Evolutionary conservation across 169 alveolate genomes (phyloP), one percentile per base, ranked within the genome.

Genomic region (Plasmodium blacklocki): DNA sequence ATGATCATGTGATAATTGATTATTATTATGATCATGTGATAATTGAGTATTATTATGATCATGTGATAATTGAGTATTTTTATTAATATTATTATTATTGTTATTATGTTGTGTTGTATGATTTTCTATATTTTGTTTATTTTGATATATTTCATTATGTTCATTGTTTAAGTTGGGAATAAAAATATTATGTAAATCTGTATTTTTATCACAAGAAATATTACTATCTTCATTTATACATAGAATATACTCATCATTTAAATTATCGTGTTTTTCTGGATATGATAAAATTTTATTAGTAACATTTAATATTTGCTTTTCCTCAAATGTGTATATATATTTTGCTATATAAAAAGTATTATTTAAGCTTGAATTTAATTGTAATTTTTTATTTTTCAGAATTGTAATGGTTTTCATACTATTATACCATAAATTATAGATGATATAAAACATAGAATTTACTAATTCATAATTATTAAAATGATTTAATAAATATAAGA

Each of bases 261-360:
- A 43, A 21, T 6, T 78, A 32, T n/a, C 29, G 2, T 52, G 29
- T 60, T 43, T 47, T 32, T 32, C 0, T 32, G 43, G 3, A 32
- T 32, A 32, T 32, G 43, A 32, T 50, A 21, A 60, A 8, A 21
- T 45, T 21, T 60, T 21, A 60, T 66, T 18, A 15, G 88, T 29
- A 21, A 18, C 63, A 12, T 26, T 14, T 50, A 68, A 18, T 21
- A 18, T 50, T 43, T 5, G 56, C 14, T 64, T 59, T 19, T 45
- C 45, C 15, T 54, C 32, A 4, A 76, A 32, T 59, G 15, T 45
- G 39, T 76, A 76, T 39, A 80, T 59, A 43, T 60, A 71, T 45
- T 72, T 86, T 12, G 71, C 59, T n/a, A 72, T 86, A 47, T 26
- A 86, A 45, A 86, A 50, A 11, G 92, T 26, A 66, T 60, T 86